Percentiles rank a stretch among this genome's conserved stretches.
Conservation (phyloP, 2,329 filamentous ascomycete genomes). For the Metarhizium rileyi region DNA sequence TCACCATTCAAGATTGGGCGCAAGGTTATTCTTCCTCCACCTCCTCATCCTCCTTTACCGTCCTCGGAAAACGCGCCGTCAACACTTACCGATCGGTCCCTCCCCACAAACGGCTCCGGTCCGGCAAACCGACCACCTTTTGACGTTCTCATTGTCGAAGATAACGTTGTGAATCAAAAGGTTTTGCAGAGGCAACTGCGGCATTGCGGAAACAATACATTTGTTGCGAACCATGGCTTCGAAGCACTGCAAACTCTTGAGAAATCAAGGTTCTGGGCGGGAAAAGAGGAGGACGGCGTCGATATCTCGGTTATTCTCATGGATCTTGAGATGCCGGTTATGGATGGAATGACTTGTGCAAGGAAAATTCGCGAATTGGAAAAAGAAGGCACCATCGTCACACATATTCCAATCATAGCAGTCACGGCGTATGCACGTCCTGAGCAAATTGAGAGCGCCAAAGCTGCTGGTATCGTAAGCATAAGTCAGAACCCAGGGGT, state of each 20-base stretch:
- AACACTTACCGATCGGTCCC: constrained; percentile 4
- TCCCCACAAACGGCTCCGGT: constrained; percentile 2
- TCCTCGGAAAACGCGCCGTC: constrained; percentile 9
- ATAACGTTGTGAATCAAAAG: constrained; percentile 58
- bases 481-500: not conserved
- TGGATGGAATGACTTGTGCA: constrained; percentile 71
- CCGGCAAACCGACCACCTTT: constrained; percentile 24
- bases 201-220: constrained; percentile 50
- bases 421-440: constrained; percentile 72
- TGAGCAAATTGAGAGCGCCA: constrained; percentile 63
- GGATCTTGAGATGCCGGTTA: constrained; percentile 77
- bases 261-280: constrained; percentile 46
- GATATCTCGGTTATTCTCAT: constrained; percentile 62
- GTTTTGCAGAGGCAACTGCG: constrained; percentile 52
- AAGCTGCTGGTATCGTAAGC: constrained; percentile 63
- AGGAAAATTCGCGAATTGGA: constrained; percentile 60
- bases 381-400: constrained; percentile 46
- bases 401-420: constrained; percentile 69
- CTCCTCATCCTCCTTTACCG: not conserved
- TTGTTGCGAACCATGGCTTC: constrained; percentile 54
- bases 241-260: constrained; percentile 51
- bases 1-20: constrained; percentile 26
- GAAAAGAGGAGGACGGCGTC: constrained; percentile 34
- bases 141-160: constrained; percentile 56
- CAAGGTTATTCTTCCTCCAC: constrained; percentile 11